A percentile compares a stretch with the other conserved stretches of the same genome.
phyloP scores from a whole-genome alignment of 148 eudicot species.

The Silene latifolia region DNA sequence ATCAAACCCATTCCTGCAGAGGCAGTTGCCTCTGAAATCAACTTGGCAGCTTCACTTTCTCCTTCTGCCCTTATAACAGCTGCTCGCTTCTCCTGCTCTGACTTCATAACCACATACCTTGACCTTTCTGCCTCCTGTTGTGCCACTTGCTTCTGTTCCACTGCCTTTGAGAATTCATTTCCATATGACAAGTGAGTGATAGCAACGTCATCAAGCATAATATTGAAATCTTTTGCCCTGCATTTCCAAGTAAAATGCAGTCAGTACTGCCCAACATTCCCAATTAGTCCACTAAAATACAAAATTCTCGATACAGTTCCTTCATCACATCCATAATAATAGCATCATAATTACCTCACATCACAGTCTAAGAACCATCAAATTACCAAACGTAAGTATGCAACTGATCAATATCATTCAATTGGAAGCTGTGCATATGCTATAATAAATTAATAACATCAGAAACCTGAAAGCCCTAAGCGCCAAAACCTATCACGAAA shows the following conservation, averaged over 20 bases:
- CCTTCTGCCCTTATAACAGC: conserved; percentile 98
- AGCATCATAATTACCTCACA: not conserved
- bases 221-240: conserved; percentile 85
- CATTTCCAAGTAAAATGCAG: not conserved
- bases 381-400: too few species aligned
- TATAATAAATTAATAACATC: not conserved
- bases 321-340: not conserved
- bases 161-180: conserved; percentile 87
- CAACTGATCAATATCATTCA: not conserved
- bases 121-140: conserved; percentile 99
- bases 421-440: not conserved
- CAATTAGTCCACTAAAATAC: not conserved
- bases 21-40: conserved; percentile 89
- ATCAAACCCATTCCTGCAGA: conserved; percentile 85
- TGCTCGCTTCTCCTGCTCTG: conserved; percentile 94
- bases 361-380: too few species aligned
- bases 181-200: conserved; percentile 86
- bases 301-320: not conserved
- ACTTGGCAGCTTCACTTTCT: conserved; percentile 91
- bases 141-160: conserved; percentile 98
- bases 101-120: conserved; percentile 80
- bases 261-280: not conserved
- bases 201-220: conserved; percentile 75
- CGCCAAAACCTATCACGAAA: not conserved
- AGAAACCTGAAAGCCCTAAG: not conserved